Conservation (phyloP, 1,284 basidiomycete genomes). For the Apiotrichum mycotoxinovorans region DNA sequence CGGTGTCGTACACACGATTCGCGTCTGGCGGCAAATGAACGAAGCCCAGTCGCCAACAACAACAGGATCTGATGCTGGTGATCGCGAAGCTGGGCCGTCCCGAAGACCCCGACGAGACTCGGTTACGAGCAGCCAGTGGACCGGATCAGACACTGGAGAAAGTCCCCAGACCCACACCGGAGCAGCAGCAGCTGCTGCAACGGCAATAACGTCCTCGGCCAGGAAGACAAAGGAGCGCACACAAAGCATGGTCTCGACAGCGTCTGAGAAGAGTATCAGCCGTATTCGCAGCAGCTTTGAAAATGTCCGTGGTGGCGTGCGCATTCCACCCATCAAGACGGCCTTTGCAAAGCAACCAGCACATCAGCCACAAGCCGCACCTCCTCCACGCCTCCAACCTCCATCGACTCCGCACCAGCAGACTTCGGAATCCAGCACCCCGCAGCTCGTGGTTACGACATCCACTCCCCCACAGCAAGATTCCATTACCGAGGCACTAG, state of each 20-base stretch:
- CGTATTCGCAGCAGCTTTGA: constrained; percentile 12
- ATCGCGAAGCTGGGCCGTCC: constrained; percentile 1
- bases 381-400: constrained; percentile 1
- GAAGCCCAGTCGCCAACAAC: not conserved
- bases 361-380: not conserved
- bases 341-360: not conserved
- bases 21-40: constrained; percentile 41
- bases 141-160: constrained; percentile 1
- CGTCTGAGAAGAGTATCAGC: constrained; percentile 25
- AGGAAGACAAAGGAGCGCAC: constrained; percentile 31
- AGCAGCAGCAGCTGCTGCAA: not conserved
- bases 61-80: not conserved
- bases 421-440: not conserved
- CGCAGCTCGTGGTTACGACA: not conserved
- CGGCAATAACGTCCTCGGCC: not conserved
- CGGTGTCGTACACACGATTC: constrained; percentile 48
- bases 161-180: not conserved
- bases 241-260: constrained; percentile 29
- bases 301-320: constrained; percentile 3
- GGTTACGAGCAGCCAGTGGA: constrained; percentile 4
- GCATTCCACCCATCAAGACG: constrained; percentile 1
- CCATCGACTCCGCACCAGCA: not conserved
- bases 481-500: not conserved
- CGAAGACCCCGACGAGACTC: constrained; percentile 5
- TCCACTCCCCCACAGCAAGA: constrained; percentile 1